A percentile compares a stretch with the other conserved stretches of the same genome.
Conservation (phyloP, 208 protist genomes). For the Wallacemonas rigidus region DNA sequence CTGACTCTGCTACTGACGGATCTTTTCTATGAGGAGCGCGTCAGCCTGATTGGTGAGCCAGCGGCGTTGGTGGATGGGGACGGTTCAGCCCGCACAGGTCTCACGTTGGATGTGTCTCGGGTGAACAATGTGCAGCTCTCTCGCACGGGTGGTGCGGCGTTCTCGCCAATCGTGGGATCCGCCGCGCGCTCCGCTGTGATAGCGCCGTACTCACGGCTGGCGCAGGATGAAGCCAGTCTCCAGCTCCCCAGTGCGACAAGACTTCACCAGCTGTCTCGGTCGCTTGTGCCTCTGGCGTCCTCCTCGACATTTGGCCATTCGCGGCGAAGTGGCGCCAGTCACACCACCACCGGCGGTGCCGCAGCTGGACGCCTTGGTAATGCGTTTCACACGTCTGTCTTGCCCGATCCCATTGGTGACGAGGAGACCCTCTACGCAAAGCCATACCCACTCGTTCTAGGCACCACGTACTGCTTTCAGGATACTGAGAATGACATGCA, state of each 20-base stretch:
- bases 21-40: slow-evolving; percentile 16
- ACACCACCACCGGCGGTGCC: background rate
- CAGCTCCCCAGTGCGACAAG: background rate
- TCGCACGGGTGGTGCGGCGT: slow-evolving; percentile 7
- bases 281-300: too few species aligned
- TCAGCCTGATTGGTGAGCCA: slow-evolving; percentile 12
- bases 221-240: slow-evolving; percentile 9
- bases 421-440: slow-evolving; percentile 3
- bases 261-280: slow-evolving; percentile 1
- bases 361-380: background rate
- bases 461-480: slow-evolving; percentile 49
- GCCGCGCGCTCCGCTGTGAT: background rate
- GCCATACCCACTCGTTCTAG: slow-evolving; percentile 38
- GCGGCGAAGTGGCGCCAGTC: too few species aligned
- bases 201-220: background rate
- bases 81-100: too few species aligned
- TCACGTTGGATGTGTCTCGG: background rate
- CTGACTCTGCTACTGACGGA: background rate
- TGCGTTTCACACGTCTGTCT: slow-evolving; percentile 20
- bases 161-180: slow-evolving; percentile 3
- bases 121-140: background rate
- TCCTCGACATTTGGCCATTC: too few species aligned
- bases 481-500: slow-evolving; percentile 33
- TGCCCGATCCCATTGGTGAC: slow-evolving; percentile 18
- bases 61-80: background rate